Conservation (phyloP, 1,139 yeast species). For the Geotrichum australiense region DNA sequence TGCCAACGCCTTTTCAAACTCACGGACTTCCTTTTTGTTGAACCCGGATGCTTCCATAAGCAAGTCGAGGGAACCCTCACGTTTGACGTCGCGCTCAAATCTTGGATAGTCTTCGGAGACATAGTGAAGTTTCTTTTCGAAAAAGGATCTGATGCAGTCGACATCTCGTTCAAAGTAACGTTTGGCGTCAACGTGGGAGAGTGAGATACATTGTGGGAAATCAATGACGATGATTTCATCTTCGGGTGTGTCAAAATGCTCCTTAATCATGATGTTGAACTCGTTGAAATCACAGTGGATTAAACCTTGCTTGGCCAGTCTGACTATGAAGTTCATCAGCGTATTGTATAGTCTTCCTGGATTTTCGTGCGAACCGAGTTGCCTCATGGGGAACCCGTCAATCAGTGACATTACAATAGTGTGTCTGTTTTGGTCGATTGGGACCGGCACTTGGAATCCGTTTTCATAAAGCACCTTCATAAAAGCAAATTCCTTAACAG, state of each 20-base stretch:
- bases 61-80: constrained; percentile 66
- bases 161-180: constrained; percentile 87
- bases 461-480: constrained; percentile 67
- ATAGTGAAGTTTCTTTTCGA: constrained; percentile 70
- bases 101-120: constrained; percentile 75
- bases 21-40: constrained; percentile 63
- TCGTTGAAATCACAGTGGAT: constrained; percentile 98
- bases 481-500: constrained; percentile 83
- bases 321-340: constrained; percentile 78
- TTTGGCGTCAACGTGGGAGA: constrained; percentile 83
- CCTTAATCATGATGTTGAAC: constrained; percentile 82
- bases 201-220: constrained; percentile 96
- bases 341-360: constrained; percentile 70
- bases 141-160: constrained; percentile 77
- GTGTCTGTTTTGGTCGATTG: constrained; percentile 86
- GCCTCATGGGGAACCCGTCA: constrained; percentile 84
- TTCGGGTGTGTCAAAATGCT: constrained; percentile 49
- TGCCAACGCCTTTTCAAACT: constrained; percentile 66
- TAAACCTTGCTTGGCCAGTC: constrained; percentile 77
- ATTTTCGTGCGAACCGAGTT: constrained; percentile 59
- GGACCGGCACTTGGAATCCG: constrained; percentile 82
- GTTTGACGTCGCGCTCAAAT: constrained; percentile 64
- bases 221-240: constrained; percentile 75
- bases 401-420: constrained; percentile 89
- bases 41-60: constrained; percentile 90